Percentiles rank a stretch among this genome's conserved stretches.
Conservation (phyloP, 2,329 filamentous ascomycete genomes). For the Epichloe coenophiala region DNA sequence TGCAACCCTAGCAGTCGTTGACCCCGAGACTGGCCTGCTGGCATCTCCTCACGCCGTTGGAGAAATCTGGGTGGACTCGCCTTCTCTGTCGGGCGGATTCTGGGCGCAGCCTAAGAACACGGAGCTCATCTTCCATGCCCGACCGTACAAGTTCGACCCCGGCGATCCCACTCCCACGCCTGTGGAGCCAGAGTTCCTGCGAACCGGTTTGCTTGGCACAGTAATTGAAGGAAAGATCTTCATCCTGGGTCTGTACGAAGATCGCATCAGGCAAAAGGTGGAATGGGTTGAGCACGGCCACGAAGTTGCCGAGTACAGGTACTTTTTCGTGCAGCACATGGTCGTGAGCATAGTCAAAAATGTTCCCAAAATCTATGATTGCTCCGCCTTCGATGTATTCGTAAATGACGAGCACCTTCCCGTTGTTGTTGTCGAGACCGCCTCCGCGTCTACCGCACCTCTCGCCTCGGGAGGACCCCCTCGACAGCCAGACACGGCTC, state of each 20-base stretch:
- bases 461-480: constrained; percentile 86
- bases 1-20: constrained; percentile 83
- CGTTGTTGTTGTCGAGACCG: constrained; percentile 83
- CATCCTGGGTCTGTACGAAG: constrained; percentile 88
- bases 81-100: constrained; percentile 89
- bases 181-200: constrained; percentile 85
- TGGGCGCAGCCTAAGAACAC: constrained; percentile 97
- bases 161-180: constrained; percentile 82
- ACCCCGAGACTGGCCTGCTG: constrained; percentile 84
- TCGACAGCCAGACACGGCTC: constrained; percentile 78
- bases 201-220: constrained; percentile 84
- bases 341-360: constrained; percentile 93
- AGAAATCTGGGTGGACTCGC: constrained; percentile 98
- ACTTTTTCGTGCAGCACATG: constrained; percentile 97
- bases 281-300: constrained; percentile 95
- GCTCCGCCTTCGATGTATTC: constrained; percentile 94
- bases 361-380: constrained; percentile 91
- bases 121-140: constrained; percentile 92
- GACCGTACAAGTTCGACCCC: constrained; percentile 87
- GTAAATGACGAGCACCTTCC: constrained; percentile 97
- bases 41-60: constrained; percentile 81
- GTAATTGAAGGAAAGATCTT: constrained; percentile 94
- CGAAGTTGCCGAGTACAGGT: constrained; percentile 78
- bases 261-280: constrained; percentile 87
- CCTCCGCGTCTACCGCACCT: constrained; percentile 83